These are phyloP conservation scores for Corylus heterophylla DNA, from an alignment of 306 rosid genomes.

Conservation along the genomic window DNA sequence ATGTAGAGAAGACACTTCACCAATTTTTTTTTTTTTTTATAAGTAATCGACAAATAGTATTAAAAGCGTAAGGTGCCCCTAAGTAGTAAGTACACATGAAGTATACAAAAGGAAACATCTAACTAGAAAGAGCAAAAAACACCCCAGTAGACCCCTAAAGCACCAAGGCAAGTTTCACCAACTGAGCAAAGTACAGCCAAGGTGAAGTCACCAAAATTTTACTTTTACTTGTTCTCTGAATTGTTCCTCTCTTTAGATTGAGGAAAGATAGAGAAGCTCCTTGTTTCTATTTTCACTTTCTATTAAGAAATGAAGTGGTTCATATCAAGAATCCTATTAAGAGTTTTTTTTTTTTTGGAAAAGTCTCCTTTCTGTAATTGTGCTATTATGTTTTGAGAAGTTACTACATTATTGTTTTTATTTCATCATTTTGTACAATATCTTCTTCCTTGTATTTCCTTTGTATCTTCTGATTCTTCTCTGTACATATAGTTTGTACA, in stretches of 20 bases:
- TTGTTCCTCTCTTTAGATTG: not conserved
- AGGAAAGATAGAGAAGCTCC: not conserved
- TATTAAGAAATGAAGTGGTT: not conserved
- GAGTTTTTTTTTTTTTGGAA: not conserved
- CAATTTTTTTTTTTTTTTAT: too few relatives aligned
- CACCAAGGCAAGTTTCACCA: too few relatives aligned
- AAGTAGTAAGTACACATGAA: too few relatives aligned
- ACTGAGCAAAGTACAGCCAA: too few relatives aligned
- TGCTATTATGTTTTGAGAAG: not conserved
- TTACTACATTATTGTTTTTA: constrained; percentile 1
- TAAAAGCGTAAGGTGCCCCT: too few relatives aligned
- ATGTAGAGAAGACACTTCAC: not conserved
- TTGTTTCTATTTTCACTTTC: constrained; percentile 1
- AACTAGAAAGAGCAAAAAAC: too few relatives aligned
- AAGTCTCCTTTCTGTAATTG: not conserved
- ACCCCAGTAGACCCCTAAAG: too few relatives aligned
- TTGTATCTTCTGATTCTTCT: not conserved
- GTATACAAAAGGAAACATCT: too few relatives aligned
- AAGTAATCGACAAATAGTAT: too few relatives aligned
- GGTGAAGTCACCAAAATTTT: too few relatives aligned
- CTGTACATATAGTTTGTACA: not conserved
- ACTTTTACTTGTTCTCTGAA: not conserved
- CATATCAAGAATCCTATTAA: not conserved
- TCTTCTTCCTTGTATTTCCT: not conserved
- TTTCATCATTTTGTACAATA: constrained; percentile 8